Base-by-base conservation (phyloP, 345 rosid genomes). In the Dovyalis caffra region DNA sequence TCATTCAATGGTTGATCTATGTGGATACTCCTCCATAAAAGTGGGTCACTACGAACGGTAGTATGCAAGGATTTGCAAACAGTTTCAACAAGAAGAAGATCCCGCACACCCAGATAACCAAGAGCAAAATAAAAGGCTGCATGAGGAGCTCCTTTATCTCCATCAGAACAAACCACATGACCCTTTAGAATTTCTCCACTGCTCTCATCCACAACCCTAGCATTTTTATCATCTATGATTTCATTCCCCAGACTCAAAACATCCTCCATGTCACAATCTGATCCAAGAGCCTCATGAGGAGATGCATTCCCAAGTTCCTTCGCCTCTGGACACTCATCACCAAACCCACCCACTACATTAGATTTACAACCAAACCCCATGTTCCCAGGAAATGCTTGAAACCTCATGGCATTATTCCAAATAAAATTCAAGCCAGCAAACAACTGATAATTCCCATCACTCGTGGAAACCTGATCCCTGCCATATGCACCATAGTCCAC, bases 1-100 rank as follows among this genome's bases (percentile, higher is more conserved):
- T 95, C 98, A 70, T 80, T 95, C 85, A 90, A 77, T 0, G 99
- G 98, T 56, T 85, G 93, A 64, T 78, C 88, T 34, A 96, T 84
- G 83, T 93, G 95, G 71, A 93, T 79, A 78, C 74, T 90, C 70
- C 83, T 90, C 98, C 98, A 96, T 66, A 91, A 73, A 5, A 90
- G 80, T 33, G 93, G 75, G 62, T 96, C 99, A 80, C 69, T 90
- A 49, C 75, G 85, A 66, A 93, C 89, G 1, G 76, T 77, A 16
- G 76, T 71, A 53, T 67, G 88, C 66, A 93, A 72, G 14, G 92
- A 88, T 76, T 78, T 87, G 87, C 95, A 89, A 75, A 89, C 97
- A 68, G 75, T 80, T 79, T 90, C 93, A 7, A 87, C 89, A 8
- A 77, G 76, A 21, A 91, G 88, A 80, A 96, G 97, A 89, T 93